Evolutionary conservation across 805 yeast species (phyloP), one percentile per base, ranked within the genome.

Genomic region (Candida cerambycidarum): DNA sequence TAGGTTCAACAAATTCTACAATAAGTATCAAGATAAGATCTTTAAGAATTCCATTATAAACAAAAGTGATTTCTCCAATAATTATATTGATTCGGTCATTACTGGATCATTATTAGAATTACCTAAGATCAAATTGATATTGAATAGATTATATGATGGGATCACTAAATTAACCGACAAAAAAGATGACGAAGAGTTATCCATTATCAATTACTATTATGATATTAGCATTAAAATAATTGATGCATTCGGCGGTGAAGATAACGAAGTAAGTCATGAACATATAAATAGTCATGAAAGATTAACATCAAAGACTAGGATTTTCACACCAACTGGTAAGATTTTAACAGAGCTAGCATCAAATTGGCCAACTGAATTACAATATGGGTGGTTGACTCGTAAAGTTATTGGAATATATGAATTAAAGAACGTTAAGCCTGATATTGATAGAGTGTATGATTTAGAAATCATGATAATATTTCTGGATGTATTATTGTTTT

Each of bases 301-400:
- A 21, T 37, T 32, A 12, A 41, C 33, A n/a, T 45, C 50, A 4
- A 45, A 41, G 19, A 46, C 44, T 15, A 52, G 96, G 49, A 81
- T 89, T 0, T 86, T 89, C 59, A 90, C 97, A 0, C 96, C 96
- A 2, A 83, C 96, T 0, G 97, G 97, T 0, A 89, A 89, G 59
- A 73, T 92, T 3, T 65, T 92, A 38, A 83, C 95, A 0, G 96
- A 89, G 53, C 62, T 89, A 14, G 95, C 96, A 3, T 72, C 79
- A 12, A 81, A 79, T 10, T 90, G 97, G 97, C 98, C 98, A 0
- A 65, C 78, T 0, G 90, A 84, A 50, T 68, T 92, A 17, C 95
- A 87, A 49, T 83, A 82, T 56, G 96, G 95, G 15, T 90, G 97
- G 97, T 59, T 89, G 21, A 78, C 83, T 28, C 72, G 98, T 48